phyloP scores from a whole-genome alignment of 2,329 filamentous ascomycete genomes.

The Cladophialophora exuberans region DNA sequence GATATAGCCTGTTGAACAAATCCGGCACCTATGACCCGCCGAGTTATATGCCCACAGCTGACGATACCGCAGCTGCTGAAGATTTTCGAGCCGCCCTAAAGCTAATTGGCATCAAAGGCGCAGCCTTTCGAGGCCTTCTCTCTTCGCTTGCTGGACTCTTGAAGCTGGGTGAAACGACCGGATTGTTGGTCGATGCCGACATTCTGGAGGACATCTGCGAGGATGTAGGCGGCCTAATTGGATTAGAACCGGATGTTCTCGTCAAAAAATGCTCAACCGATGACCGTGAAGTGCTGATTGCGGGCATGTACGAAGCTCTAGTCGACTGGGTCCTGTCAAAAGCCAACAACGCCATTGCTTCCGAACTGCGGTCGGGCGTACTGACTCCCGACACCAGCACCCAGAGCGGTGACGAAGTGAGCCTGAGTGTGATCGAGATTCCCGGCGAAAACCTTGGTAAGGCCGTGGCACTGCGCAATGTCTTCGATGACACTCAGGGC shows the following conservation, averaged over 20 bases:
- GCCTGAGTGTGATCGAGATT: constrained; percentile 84
- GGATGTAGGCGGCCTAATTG: constrained; percentile 83
- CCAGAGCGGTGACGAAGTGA: constrained; percentile 77
- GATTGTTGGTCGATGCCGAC: constrained; percentile 82
- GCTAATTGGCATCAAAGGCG: constrained; percentile 90
- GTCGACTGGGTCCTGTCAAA: constrained; percentile 93
- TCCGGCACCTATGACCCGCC: constrained; percentile 87
- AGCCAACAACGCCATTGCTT: constrained; percentile 81
- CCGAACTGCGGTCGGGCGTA: constrained; percentile 65
- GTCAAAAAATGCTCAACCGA: constrained; percentile 77
- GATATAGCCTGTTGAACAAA: constrained; percentile 76
- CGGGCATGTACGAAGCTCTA: constrained; percentile 86
- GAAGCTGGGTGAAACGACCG: constrained; percentile 88
- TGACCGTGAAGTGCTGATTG: constrained; percentile 80
- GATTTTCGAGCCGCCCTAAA: constrained; percentile 88
- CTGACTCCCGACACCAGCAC: constrained; percentile 50
- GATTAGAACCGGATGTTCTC: constrained; percentile 83
- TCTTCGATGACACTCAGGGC: constrained; percentile 89
- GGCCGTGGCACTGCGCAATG: constrained; percentile 81
- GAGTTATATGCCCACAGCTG: constrained; percentile 85
- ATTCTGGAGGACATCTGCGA: constrained; percentile 84
- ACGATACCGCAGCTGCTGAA: constrained; percentile 89
- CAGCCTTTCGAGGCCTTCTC: constrained; percentile 78
- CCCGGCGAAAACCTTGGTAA: constrained; percentile 80
- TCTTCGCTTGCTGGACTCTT: constrained; percentile 83